A percentile compares a stretch with the other conserved stretches of the same genome.
Conservation (phyloP, 2,329 filamentous ascomycete genomes). For the Colletotrichum sp. region DNA sequence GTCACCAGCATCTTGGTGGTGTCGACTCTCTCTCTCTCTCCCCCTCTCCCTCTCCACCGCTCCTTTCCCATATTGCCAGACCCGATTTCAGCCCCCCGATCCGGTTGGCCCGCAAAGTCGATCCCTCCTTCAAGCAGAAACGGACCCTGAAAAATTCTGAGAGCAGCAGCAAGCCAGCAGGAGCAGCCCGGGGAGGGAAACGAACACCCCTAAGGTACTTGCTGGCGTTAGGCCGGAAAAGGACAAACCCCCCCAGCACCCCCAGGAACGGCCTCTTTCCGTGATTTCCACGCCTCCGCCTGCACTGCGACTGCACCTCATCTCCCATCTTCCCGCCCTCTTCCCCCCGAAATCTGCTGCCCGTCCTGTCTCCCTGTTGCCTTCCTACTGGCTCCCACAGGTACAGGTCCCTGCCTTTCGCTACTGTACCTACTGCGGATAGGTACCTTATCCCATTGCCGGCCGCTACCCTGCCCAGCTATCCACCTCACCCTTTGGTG, state of each 20-base stretch:
- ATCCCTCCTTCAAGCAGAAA: constrained; percentile 6
- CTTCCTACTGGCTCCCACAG: background rate
- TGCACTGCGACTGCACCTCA: constrained; percentile 4
- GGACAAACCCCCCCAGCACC: background rate
- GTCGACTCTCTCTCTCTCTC: background rate
- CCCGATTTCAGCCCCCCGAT: background rate
- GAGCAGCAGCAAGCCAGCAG: background rate
- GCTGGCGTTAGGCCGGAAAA: constrained; percentile 3
- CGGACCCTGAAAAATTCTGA: constrained; percentile 14
- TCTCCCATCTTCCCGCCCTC: background rate
- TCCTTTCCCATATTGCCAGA: background rate
- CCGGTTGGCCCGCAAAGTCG: background rate
- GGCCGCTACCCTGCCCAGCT: constrained; percentile 5
- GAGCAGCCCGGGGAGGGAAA: background rate
- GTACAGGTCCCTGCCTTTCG: background rate
- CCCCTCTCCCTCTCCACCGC: background rate
- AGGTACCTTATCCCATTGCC: background rate
- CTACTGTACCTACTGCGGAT: background rate
- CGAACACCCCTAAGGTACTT: constrained; percentile 1
- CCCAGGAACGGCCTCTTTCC: constrained; percentile 4
- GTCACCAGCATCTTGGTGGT: background rate
- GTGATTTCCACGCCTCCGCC: background rate
- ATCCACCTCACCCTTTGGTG: background rate
- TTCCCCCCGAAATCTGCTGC: background rate
- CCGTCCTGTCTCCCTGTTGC: background rate